These are phyloP conservation scores for Dactylellina leptospora DNA, from an alignment of 2,329 filamentous ascomycete species.

Conservation along the genomic window DNA sequence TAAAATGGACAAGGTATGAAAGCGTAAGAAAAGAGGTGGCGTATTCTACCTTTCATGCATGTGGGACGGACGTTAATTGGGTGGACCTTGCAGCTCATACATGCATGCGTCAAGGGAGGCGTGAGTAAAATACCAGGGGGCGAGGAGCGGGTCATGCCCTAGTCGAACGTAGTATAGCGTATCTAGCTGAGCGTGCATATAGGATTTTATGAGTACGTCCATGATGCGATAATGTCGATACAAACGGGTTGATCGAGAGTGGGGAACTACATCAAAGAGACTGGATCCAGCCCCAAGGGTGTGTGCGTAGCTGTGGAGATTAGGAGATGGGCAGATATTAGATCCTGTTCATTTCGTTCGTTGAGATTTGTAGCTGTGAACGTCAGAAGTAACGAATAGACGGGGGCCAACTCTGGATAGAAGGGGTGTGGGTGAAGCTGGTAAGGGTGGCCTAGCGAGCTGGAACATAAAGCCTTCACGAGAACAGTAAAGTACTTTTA, in stretches of 20 bases:
- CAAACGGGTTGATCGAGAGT: constrained; percentile 9
- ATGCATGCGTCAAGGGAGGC: constrained; percentile 35
- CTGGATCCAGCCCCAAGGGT: not conserved
- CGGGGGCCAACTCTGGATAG: constrained; percentile 8
- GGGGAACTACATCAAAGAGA: not conserved
- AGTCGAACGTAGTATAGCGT: constrained; percentile 2
- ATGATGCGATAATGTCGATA: constrained; percentile 21
- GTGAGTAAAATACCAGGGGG: constrained; percentile 15
- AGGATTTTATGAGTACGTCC: not conserved
- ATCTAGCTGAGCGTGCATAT: not conserved
- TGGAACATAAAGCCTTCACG: constrained; percentile 4
- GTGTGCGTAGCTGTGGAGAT: constrained; percentile 25
- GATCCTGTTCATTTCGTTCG: constrained; percentile 32
- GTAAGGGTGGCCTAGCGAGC: constrained; percentile 35
- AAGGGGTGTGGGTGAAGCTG: constrained; percentile 25
- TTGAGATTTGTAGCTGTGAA: constrained; percentile 10
- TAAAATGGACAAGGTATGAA: constrained; percentile 28
- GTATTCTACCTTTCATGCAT: constrained; percentile 23
- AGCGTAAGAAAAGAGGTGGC: constrained; percentile 23
- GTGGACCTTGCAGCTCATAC: constrained; percentile 34
- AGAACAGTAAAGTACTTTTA: constrained; percentile 6
- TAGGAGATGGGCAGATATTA: constrained; percentile 41
- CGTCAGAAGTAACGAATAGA: constrained; percentile 41
- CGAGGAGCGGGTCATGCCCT: constrained; percentile 7
- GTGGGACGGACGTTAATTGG: constrained; percentile 31